Evolutionary conservation across 78 protist genomes (phyloP), one percentile per base, ranked within the genome.

Genomic region (Bodo saltans): DNA sequence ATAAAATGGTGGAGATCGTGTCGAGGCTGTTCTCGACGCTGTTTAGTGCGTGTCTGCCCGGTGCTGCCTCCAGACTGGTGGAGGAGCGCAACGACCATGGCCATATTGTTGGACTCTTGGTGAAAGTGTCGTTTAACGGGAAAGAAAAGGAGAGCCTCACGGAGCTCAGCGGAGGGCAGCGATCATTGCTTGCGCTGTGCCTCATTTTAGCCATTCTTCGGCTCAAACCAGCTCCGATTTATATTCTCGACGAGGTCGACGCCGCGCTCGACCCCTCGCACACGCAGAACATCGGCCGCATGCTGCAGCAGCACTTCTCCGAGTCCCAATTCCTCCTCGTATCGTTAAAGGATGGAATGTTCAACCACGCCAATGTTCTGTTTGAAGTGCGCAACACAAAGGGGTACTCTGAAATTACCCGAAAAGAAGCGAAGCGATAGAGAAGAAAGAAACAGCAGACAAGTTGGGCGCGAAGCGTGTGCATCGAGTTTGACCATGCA

Each of bases 211-310:
- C 99, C 3, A 88, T 98, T n/a, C 91, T 98, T 42, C 73, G 70
- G 68, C 97, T 93, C 94, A 97, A 97, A 87, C 99, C 99, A 0
- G 99, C 99, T 3, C 99, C 99, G 1, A 38, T 99, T 90, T 98
- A 98, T 89, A 99, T 99, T 40, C 90, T 99, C 26, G 99, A 99
- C 87, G 99, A 99, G 88, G 86, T 99, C 71, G 99, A 99, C 83
- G 98, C 99, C 0, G 99, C 99, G 17, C 93, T 99, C 12, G 99
- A 99, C 68, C 88, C 92, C 42, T 80, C 91, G 11, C 99, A 99
- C 93, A 99, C 99, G 25, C 98, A 92, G 82, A 93, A 94, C 85
- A 93, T 94, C 67, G 97, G 98, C 41, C 33, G 47, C 25, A 93
- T 96, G 95, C 80, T 96, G 12, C 39, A 68, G 42, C 74, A 68